Percentiles rank a stretch among this genome's conserved stretches.
Evolutionary conservation across 1,139 yeast species (phyloP).

Genomic region (Saccharomyces hybrid): DNA sequence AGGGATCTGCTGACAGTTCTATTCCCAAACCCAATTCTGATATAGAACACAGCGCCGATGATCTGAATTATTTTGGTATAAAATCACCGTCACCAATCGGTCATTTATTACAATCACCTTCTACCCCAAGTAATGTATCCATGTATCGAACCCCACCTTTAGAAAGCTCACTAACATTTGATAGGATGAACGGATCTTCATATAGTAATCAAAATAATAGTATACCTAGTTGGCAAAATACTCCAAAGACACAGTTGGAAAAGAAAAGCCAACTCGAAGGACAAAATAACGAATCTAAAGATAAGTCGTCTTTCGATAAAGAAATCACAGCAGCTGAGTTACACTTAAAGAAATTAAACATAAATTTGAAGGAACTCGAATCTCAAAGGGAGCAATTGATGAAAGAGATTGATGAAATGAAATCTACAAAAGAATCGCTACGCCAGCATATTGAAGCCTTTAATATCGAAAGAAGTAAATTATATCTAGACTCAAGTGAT

Average conservation of each 20-base stretch:
- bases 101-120: neutral
- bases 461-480: neutral
- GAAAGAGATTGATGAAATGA: conserved; percentile 31
- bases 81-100: neutral
- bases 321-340: conserved; percentile 25
- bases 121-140: neutral
- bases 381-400: conserved; percentile 27
- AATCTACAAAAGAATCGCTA: conserved; percentile 13
- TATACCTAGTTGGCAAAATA: neutral
- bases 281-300: neutral
- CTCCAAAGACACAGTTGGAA: neutral
- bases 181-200: neutral
- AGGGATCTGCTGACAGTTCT: neutral
- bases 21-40: neutral
- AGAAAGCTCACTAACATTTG: neutral
- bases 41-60: neutral
- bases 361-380: conserved; percentile 28
- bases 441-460: neutral
- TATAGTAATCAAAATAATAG: neutral
- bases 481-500: neutral
- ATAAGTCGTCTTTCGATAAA: conserved; percentile 5
- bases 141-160: conserved; percentile 2
- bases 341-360: conserved; percentile 28
- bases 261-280: neutral
- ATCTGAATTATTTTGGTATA: neutral